These are phyloP conservation scores for Entomortierella chlamydospora DNA, from an alignment of 192 early-diverging fungal species.

Conservation along the genomic window DNA sequence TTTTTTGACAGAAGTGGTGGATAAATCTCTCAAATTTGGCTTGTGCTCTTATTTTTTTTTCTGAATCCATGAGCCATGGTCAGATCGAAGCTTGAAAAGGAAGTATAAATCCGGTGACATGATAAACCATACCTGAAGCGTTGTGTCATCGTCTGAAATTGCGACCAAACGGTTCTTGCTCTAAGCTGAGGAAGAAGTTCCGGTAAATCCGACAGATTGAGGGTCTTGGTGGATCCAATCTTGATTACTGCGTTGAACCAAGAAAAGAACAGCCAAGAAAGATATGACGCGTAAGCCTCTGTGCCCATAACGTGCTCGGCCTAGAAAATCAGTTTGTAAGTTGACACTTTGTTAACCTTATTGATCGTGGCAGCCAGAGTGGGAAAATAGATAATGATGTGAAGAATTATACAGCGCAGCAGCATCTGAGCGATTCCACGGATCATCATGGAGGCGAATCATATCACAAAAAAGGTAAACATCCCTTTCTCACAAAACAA, in stretches of 20 bases:
- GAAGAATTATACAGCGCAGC: no score
- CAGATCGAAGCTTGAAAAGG: constrained; percentile 8
- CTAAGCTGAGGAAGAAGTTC: constrained; percentile 41
- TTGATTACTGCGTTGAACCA: constrained; percentile 56
- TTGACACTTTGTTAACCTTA: no score
- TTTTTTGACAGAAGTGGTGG: background rate
- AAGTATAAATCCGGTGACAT: constrained; percentile 6
- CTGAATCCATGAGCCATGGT: background rate
- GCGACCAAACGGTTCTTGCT: constrained; percentile 49
- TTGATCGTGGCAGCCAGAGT: no score
- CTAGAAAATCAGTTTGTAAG: background rate
- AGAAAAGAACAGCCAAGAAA: constrained; percentile 49
- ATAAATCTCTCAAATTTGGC: background rate
- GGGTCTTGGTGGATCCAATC: constrained; percentile 46
- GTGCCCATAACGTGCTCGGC: constrained; percentile 41
- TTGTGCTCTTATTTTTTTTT: no score
- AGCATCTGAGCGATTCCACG: no score
- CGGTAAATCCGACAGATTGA: constrained; percentile 56
- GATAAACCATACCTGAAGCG: constrained; percentile 8
- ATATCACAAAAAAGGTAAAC: background rate
- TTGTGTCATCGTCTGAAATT: constrained; percentile 42
- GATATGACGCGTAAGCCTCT: constrained; percentile 51
- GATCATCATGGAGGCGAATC: no score
- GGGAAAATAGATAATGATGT: no score
- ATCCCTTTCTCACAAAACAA: background rate